These are phyloP conservation scores for Phyllosticta citrichinensis DNA, from an alignment of 2,329 filamentous ascomycete genomes.

Conservation along the genomic window DNA sequence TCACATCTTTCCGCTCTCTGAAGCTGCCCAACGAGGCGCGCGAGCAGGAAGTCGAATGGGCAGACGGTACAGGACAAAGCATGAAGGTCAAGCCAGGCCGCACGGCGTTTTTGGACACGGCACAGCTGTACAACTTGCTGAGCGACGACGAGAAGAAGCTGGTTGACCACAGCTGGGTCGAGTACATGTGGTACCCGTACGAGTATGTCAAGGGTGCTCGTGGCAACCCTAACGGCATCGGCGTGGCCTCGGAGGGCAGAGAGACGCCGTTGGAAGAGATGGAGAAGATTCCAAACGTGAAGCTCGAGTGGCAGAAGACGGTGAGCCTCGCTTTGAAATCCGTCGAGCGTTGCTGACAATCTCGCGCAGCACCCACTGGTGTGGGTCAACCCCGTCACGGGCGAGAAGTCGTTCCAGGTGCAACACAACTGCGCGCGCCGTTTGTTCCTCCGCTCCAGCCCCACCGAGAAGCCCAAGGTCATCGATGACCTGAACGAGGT, in stretches of 20 bases:
- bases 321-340: neutral
- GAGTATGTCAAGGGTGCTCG: constrained; percentile 34
- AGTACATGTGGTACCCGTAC: constrained; percentile 34
- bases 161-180: constrained; percentile 35
- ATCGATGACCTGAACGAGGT: constrained; percentile 32
- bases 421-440: constrained; percentile 32
- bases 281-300: constrained; percentile 24
- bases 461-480: constrained; percentile 24
- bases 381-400: constrained; percentile 35
- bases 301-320: constrained; percentile 23
- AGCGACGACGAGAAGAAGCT: constrained; percentile 28
- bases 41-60: neutral
- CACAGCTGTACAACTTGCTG: constrained; percentile 31
- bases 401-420: constrained; percentile 35
- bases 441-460: constrained; percentile 28
- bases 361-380: constrained; percentile 33
- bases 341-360: neutral
- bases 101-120: neutral
- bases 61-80: neutral
- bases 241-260: constrained; percentile 29
- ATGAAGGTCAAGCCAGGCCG: neutral
- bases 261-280: constrained; percentile 31
- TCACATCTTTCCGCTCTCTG: neutral
- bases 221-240: constrained; percentile 32
- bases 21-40: neutral